These are phyloP conservation scores for Colletotrichum endophyticum DNA, from an alignment of 2,329 filamentous ascomycete species.

Conservation along the genomic window DNA sequence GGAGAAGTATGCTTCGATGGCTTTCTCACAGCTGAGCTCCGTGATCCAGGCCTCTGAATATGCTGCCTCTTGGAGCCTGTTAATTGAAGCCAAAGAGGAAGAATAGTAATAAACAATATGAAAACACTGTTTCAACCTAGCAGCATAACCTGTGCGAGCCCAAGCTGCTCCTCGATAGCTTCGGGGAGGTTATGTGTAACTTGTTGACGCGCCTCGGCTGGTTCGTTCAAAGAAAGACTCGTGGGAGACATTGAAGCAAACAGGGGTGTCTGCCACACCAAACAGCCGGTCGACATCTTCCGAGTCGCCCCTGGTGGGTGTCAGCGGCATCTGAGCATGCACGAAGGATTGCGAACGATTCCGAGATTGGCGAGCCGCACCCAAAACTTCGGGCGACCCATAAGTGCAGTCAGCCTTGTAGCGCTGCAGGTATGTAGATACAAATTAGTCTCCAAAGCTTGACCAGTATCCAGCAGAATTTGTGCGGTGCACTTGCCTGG, in stretches of 20 bases:
- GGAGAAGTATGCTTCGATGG: neutral
- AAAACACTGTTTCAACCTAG: neutral
- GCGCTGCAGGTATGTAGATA: too few species aligned
- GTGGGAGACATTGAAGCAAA: neutral
- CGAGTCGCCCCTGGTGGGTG: neutral
- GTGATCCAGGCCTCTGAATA: neutral
- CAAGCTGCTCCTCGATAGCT: neutral
- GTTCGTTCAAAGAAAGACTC: neutral
- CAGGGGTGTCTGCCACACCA: neutral
- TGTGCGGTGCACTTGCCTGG: neutral
- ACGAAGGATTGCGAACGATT: neutral
- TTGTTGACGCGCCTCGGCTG: neutral
- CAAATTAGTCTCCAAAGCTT: neutral
- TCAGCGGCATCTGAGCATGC: neutral
- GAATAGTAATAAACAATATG: neutral
- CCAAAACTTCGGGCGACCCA: neutral
- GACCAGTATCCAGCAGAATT: neutral
- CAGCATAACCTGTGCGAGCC: neutral
- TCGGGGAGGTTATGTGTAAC: neutral
- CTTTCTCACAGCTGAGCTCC: neutral
- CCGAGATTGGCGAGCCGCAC: neutral
- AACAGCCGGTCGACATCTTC: neutral
- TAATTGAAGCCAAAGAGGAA: neutral
- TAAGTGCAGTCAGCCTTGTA: neutral
- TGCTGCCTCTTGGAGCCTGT: neutral